A percentile compares a stretch with the other conserved stretches of the same genome.
These are phyloP conservation scores for Crithidia thermophila DNA, from an alignment of 208 protist species.

Conservation along the genomic window DNA sequence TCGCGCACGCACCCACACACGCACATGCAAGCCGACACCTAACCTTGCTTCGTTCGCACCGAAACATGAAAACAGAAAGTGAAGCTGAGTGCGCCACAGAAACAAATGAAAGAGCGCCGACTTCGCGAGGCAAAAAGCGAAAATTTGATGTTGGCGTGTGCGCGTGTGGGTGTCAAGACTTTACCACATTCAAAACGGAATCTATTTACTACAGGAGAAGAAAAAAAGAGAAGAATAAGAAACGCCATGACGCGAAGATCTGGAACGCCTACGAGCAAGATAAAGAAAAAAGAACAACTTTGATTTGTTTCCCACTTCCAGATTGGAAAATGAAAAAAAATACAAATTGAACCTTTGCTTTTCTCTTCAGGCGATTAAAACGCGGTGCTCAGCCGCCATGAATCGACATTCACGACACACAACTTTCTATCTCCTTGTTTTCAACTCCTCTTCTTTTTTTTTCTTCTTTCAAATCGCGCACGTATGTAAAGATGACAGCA, in stretches of 20 bases:
- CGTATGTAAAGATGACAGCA: neutral
- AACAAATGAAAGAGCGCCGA: too few relatives aligned
- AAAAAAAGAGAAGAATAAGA: neutral
- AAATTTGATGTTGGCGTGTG: too few relatives aligned
- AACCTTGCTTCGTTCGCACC: neutral
- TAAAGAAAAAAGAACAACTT: neutral
- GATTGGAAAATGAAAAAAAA: neutral
- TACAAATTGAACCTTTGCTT: neutral
- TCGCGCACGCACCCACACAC: too few relatives aligned
- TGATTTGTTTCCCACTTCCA: neutral
- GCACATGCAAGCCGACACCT: neutral
- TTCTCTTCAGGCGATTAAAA: too few relatives aligned
- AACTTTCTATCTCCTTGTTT: too few relatives aligned
- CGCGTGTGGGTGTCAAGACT: neutral
- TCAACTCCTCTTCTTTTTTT: too few relatives aligned
- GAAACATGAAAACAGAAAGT: neutral
- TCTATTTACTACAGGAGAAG: slow-evolving; percentile 11
- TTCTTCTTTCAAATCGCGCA: too few relatives aligned
- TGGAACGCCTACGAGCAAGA: neutral
- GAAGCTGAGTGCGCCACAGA: too few relatives aligned
- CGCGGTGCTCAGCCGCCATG: too few relatives aligned
- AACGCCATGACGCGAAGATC: too few relatives aligned
- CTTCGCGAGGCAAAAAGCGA: too few relatives aligned
- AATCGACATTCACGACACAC: too few relatives aligned
- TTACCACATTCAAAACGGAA: neutral